phyloP scores from a whole-genome alignment of 2,329 filamentous ascomycete species.

The Onygenales sp. region DNA sequence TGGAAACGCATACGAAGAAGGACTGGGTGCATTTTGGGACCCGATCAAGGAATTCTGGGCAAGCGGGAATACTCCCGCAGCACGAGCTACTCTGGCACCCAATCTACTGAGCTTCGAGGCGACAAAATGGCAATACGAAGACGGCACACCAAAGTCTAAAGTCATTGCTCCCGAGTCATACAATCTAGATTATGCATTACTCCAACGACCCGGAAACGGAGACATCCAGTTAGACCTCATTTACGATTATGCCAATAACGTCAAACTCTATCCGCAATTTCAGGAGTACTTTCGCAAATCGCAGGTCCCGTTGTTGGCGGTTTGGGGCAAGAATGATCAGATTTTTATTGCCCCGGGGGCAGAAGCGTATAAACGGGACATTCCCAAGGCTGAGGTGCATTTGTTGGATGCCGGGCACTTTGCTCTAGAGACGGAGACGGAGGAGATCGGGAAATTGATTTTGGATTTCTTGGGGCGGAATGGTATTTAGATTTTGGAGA shows the following conservation, averaged over 20 bases:
- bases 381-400: constrained; percentile 39
- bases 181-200: constrained; percentile 43
- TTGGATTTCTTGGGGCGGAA: constrained; percentile 24
- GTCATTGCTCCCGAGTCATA: constrained; percentile 39
- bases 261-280: constrained; percentile 45
- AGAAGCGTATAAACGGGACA: constrained; percentile 45
- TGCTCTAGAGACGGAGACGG: constrained; percentile 35
- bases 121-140: constrained; percentile 38
- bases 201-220: constrained; percentile 41
- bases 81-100: constrained; percentile 28
- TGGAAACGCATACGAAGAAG: constrained; percentile 52
- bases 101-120: constrained; percentile 28
- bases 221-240: constrained; percentile 50
- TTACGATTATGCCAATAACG: constrained; percentile 48
- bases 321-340: constrained; percentile 50
- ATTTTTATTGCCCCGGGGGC: constrained; percentile 40
- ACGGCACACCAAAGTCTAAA: constrained; percentile 27
- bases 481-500: background rate
- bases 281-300: constrained; percentile 46
- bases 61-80: constrained; percentile 20
- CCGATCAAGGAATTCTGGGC: constrained; percentile 41
- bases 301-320: constrained; percentile 45
- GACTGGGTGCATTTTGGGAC: constrained; percentile 45
- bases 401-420: constrained; percentile 51
- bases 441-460: constrained; percentile 27